Base-by-base conservation (phyloP, 177 flowering plant species). In the Vitis hybrid region DNA sequence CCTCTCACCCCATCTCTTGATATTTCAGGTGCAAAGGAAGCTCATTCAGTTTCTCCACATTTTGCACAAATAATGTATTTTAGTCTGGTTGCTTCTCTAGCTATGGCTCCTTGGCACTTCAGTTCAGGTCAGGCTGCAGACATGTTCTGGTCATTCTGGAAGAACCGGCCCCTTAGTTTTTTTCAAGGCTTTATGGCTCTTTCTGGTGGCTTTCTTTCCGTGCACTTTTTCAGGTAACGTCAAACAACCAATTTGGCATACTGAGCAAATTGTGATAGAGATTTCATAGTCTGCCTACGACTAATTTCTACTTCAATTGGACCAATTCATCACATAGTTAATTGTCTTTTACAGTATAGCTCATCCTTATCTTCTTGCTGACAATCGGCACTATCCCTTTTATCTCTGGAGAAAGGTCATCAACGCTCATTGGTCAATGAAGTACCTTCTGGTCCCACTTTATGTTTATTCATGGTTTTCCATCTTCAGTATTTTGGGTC, bases 301-400 rank as follows among this genome's bases (percentile, higher is more conserved):
- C 1, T 38, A 8, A 38, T 38, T 38, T 38, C 47, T 38, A 38
- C 47, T 38, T 38, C 47, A 0, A 38, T 38, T 38, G 9, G 13
- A 2, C 59, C 19, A 17, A 66, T 66, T 59, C 50, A 63, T 67
- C 2, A 58, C 24, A 38, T 59, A 9, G 12, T 50, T 56, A 2
- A 53, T 69, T 71, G 70, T 33, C 19, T 69, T 4, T 64, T 84
- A 82, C 97, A 95, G 98, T 76, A 83, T 94, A 67, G 97, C 97
- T 12, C 99, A 95, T 71, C 97, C 97, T 4, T 95, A 95, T 84
- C 98, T 95, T 76, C 89, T 95, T 24, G 97, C 98, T 62, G 99
- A 95, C 75, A 95, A 94, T 77, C 92, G 98, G 59, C 99, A 95
- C 72, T 95, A 94, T 71, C 67, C 98, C 15, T 95, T 95, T 70